A percentile compares a stretch with the other conserved stretches of the same genome.
Conservation (phyloP, 164 flowering plant species). For the Aristolochia contorta region DNA sequence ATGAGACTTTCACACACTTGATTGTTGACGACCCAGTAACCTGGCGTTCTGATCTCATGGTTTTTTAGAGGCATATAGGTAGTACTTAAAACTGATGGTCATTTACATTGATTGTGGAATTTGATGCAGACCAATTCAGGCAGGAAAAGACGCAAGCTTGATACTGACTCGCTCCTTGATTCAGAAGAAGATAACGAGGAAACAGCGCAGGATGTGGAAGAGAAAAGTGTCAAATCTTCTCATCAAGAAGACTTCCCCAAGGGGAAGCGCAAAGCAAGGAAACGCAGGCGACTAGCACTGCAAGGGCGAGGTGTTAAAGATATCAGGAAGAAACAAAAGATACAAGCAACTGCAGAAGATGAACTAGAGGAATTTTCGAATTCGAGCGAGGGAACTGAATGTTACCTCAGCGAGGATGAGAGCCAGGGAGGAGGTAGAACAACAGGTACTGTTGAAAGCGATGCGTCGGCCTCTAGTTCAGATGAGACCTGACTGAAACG, state of each 20-base stretch:
- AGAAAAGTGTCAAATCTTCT: slow-evolving; percentile 41
- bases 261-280: slow-evolving; percentile 81
- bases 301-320: slow-evolving; percentile 67
- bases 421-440: slow-evolving; percentile 31
- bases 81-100: no score
- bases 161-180: slow-evolving; percentile 42
- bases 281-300: slow-evolving; percentile 60
- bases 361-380: slow-evolving; percentile 41
- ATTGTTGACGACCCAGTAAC: not conserved
- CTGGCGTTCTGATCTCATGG: not conserved
- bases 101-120: no score
- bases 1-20: not conserved
- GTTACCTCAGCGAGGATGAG: slow-evolving; percentile 66
- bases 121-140: slow-evolving; percentile 57
- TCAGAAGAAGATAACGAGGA: slow-evolving; percentile 41
- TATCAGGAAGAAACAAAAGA: slow-evolving; percentile 43
- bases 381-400: slow-evolving; percentile 45
- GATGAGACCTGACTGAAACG: slow-evolving; percentile 28
- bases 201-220: slow-evolving; percentile 25
- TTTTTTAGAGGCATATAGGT: not conserved
- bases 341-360: slow-evolving; percentile 32
- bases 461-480: slow-evolving; percentile 49
- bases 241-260: slow-evolving; percentile 74
- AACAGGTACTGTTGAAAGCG: slow-evolving; percentile 31
- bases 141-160: slow-evolving; percentile 72